These are phyloP conservation scores for Suhomyces wounanorum DNA, from an alignment of 1,139 yeast species.

Conservation along the genomic window DNA sequence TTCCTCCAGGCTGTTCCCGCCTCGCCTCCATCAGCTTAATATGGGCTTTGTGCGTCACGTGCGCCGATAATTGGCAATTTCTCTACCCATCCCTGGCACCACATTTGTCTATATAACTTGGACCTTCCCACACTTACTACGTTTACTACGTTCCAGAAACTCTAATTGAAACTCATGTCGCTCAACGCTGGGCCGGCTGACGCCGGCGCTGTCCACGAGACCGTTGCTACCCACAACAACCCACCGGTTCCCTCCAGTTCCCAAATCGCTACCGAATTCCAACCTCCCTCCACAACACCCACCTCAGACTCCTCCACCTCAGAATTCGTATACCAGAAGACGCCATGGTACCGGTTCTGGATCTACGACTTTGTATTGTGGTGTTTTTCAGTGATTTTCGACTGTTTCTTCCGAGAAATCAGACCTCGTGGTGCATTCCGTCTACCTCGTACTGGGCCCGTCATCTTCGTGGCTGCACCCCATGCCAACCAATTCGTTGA, in stretches of 20 bases:
- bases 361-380: slow-evolving; percentile 53
- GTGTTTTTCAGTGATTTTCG: slow-evolving; percentile 47
- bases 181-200: not conserved
- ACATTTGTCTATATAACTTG: not conserved
- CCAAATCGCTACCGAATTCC: not conserved
- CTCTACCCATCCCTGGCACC: not conserved
- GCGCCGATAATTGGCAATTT: not conserved
- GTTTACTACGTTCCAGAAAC: not conserved
- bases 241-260: not conserved
- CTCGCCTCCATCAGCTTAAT: not conserved
- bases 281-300: not conserved
- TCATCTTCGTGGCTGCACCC: slow-evolving; percentile 95
- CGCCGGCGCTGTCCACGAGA: not conserved
- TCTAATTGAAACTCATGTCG: not conserved
- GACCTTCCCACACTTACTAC: no score
- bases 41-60: not conserved
- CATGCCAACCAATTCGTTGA: slow-evolving; percentile 97
- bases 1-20: slow-evolving; percentile 2
- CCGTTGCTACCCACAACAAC: not conserved
- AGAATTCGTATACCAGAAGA: slow-evolving; percentile 7
- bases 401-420: slow-evolving; percentile 82
- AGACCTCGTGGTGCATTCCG: slow-evolving; percentile 89
- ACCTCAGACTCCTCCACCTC: not conserved
- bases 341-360: slow-evolving; percentile 38
- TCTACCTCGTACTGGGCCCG: slow-evolving; percentile 81